A percentile compares a stretch with the other conserved stretches of the same genome.
Evolutionary conservation across 2,329 filamentous ascomycete species (phyloP).

Genomic region (Microcyclospora tardicrescens): DNA sequence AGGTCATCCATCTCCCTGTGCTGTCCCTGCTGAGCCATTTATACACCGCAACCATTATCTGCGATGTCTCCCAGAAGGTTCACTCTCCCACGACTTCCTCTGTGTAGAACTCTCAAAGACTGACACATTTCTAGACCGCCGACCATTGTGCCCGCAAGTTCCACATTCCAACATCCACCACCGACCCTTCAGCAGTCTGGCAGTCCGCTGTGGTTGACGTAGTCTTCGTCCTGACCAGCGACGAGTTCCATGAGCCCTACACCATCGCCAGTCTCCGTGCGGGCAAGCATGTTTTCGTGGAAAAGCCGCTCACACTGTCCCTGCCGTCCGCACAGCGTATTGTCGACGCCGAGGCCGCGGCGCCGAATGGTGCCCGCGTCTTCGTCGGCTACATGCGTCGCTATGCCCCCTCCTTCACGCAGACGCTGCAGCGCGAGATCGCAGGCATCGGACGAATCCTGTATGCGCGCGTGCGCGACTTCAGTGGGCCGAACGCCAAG

Average conservation of each 20-base stretch:
- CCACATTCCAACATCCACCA: slow-evolving; percentile 24
- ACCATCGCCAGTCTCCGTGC: slow-evolving; percentile 39
- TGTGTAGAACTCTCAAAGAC: slow-evolving; percentile 5
- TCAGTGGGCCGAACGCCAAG: slow-evolving; percentile 41
- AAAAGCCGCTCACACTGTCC: slow-evolving; percentile 45
- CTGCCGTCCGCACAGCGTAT: slow-evolving; percentile 35
- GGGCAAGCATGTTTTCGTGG: slow-evolving; percentile 45
- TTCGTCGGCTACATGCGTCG: slow-evolving; percentile 51
- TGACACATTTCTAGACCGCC: slow-evolving; percentile 8
- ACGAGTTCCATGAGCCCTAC: slow-evolving; percentile 44
- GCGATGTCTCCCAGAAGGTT: slow-evolving; percentile 37
- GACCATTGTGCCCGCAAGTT: slow-evolving; percentile 29
- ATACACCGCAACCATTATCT: slow-evolving; percentile 38
- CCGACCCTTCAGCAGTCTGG: slow-evolving; percentile 25
- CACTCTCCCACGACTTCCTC: neutral
- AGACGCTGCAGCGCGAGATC: slow-evolving; percentile 42
- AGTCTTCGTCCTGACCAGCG: slow-evolving; percentile 40
- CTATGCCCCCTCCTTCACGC: slow-evolving; percentile 44
- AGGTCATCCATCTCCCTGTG: slow-evolving; percentile 40
- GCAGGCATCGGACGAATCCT: slow-evolving; percentile 38
- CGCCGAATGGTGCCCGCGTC: slow-evolving; percentile 23
- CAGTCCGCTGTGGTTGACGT: slow-evolving; percentile 35
- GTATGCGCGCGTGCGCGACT: slow-evolving; percentile 43
- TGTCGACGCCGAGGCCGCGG: slow-evolving; percentile 35
- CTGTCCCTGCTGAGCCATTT: slow-evolving; percentile 32